phyloP scores from a whole-genome alignment of 352 stramenopile genomes.

The Pythium guiyangense region DNA sequence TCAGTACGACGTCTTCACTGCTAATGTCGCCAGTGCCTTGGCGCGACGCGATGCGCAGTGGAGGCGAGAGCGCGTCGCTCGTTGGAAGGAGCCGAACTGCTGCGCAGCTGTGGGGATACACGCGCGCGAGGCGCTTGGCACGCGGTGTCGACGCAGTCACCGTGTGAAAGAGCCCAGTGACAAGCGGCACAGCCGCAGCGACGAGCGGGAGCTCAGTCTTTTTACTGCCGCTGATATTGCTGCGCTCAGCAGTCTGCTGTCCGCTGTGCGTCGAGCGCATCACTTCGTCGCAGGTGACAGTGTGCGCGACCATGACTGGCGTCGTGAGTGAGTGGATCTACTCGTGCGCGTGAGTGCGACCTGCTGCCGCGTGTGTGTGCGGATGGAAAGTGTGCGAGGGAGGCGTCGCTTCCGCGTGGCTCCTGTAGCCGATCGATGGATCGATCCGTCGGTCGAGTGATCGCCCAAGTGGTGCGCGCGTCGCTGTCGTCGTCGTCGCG shows the following conservation, averaged over 20 bases:
- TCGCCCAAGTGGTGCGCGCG: no score
- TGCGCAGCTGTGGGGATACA: constrained; percentile 18
- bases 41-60: neutral
- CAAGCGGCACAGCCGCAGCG: neutral
- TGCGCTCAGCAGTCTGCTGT: constrained; percentile 5
- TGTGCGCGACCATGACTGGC: constrained; percentile 11
- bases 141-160: constrained; percentile 52
- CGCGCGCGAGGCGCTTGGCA: constrained; percentile 24
- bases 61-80: neutral
- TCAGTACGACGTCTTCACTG: neutral
- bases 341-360: no score
- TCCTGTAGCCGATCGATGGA: constrained; percentile 1
- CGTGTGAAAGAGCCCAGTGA: constrained; percentile 33
- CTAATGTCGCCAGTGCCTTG: neutral
- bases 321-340: neutral
- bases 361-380: no score
- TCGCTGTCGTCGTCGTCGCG: no score
- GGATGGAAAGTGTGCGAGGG: no score
- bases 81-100: no score
- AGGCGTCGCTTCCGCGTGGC: no score
- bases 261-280: neutral
- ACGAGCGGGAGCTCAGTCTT: neutral
- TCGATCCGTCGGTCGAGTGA: no score
- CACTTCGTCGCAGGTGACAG: constrained; percentile 4
- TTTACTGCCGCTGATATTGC: neutral